Evolutionary conservation across 1,284 basidiomycete genomes (phyloP).

Genomic region (Wolfiporia cocos): DNA sequence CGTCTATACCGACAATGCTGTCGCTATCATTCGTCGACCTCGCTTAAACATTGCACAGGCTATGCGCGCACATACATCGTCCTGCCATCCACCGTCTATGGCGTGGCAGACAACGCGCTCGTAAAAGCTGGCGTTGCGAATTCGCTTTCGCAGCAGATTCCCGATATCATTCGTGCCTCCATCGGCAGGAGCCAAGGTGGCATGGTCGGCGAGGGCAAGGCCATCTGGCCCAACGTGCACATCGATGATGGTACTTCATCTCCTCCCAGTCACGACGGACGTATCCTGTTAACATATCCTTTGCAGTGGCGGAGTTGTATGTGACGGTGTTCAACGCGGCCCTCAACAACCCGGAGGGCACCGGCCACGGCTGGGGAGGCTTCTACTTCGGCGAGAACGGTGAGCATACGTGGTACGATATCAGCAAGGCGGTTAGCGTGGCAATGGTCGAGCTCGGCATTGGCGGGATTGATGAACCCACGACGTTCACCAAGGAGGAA

Average conservation of each 20-base stretch:
- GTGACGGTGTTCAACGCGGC: conserved; percentile 2
- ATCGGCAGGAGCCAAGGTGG: conserved; percentile 29
- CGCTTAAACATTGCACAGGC: conserved; percentile 14
- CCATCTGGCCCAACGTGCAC: conserved; percentile 26
- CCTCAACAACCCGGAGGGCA: conserved; percentile 10
- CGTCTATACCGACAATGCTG: too few species aligned
- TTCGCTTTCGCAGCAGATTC: conserved; percentile 32
- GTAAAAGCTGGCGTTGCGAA: conserved; percentile 32
- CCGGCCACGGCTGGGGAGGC: conserved; percentile 37
- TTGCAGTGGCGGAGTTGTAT: neutral
- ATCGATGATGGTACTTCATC: conserved; percentile 24
- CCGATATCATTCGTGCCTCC: conserved; percentile 22
- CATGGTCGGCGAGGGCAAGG: conserved; percentile 24
- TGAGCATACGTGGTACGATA: conserved; percentile 33
- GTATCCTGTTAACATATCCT: neutral
- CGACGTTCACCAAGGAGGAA: conserved; percentile 27
- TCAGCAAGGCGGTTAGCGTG: conserved; percentile 32
- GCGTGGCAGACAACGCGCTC: conserved; percentile 27
- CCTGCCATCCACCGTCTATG: conserved; percentile 35
- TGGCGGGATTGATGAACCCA: conserved; percentile 23
- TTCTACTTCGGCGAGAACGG: conserved; percentile 44
- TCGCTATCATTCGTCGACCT: too few species aligned
- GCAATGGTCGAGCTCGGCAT: conserved; percentile 26
- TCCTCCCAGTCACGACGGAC: neutral
- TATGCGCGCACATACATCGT: conserved; percentile 34